Evolutionary conservation across 305 asterid species (phyloP).

Genomic region (Fraxinus xanthoxyloides): DNA sequence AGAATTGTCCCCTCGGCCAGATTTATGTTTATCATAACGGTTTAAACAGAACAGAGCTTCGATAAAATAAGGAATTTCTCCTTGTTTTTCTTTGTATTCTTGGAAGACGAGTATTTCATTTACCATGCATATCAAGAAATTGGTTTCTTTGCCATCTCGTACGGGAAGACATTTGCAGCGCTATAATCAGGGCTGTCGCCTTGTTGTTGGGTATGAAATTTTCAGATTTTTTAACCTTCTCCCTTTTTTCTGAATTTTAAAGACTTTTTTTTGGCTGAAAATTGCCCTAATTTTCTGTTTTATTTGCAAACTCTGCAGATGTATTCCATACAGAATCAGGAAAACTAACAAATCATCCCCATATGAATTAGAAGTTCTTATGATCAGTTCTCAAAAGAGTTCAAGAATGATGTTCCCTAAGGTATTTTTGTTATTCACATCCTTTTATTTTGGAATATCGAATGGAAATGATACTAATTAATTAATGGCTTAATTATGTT

Average conservation of each 20-base stretch:
- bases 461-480: neutral
- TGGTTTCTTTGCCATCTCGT: constrained; percentile 40
- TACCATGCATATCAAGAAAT: constrained; percentile 37
- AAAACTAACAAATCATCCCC: constrained; percentile 32
- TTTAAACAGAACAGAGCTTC: neutral
- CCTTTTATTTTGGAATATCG: neutral
- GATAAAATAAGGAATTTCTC: neutral
- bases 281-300: neutral
- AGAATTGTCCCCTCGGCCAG: constrained; percentile 22
- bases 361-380: constrained; percentile 67
- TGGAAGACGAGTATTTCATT: neutral
- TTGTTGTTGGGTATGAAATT: constrained; percentile 84
- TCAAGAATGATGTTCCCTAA: constrained; percentile 76
- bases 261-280: neutral
- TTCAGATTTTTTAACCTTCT: neutral
- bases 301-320: constrained; percentile 47
- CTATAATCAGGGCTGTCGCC: constrained; percentile 75
- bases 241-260: neutral
- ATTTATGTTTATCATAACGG: constrained; percentile 28
- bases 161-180: constrained; percentile 70
- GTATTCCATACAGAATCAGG: constrained; percentile 68
- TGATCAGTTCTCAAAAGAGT: constrained; percentile 73
- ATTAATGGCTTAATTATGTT: neutral
- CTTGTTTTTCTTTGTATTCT: neutral
- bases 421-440: constrained; percentile 38